Conservation (phyloP, 768 basidiomycete genomes). For the Podaxis sp. region DNA sequence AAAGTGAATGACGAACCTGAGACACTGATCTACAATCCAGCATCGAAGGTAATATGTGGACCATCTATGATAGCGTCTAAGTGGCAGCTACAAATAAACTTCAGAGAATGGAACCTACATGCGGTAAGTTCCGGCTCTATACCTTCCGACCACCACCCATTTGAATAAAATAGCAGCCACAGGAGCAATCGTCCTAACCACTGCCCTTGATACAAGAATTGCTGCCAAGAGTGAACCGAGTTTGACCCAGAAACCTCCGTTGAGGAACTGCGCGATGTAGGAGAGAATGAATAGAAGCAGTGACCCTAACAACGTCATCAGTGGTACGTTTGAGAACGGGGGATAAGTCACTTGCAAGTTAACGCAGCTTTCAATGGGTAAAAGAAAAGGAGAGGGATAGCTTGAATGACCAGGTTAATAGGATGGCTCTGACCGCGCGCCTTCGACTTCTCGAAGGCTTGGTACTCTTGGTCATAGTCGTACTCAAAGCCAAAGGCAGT, state of each 20-base stretch:
- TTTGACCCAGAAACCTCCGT: conserved; percentile 28
- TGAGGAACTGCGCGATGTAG: conserved; percentile 23
- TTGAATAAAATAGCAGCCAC: conserved; percentile 38
- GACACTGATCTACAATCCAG: conserved; percentile 38
- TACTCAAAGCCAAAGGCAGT: conserved; percentile 24
- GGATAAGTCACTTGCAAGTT: conserved; percentile 27
- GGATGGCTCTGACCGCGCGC: conserved; percentile 31
- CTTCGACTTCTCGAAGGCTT: conserved; percentile 17
- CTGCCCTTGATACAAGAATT: conserved; percentile 29
- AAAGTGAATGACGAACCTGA: conserved; percentile 20
- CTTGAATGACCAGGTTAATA: conserved; percentile 34
- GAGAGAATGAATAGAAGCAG: conserved; percentile 35
- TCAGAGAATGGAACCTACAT: conserved; percentile 23
- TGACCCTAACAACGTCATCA: conserved; percentile 25
- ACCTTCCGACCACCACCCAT: conserved; percentile 41
- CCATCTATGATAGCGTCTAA: conserved; percentile 22
- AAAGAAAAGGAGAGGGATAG: conserved; percentile 37
- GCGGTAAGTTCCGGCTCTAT: conserved; percentile 32
- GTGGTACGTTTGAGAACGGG: neutral
- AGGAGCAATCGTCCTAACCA: conserved; percentile 32
- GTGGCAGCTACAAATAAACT: neutral
- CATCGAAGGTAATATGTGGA: conserved; percentile 38
- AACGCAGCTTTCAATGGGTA: conserved; percentile 40
- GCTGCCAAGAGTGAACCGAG: conserved; percentile 29
- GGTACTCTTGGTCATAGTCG: conserved; percentile 22